Conservation (phyloP, 495 filamentous ascomycete species). For the Filosporella fistucella region DNA sequence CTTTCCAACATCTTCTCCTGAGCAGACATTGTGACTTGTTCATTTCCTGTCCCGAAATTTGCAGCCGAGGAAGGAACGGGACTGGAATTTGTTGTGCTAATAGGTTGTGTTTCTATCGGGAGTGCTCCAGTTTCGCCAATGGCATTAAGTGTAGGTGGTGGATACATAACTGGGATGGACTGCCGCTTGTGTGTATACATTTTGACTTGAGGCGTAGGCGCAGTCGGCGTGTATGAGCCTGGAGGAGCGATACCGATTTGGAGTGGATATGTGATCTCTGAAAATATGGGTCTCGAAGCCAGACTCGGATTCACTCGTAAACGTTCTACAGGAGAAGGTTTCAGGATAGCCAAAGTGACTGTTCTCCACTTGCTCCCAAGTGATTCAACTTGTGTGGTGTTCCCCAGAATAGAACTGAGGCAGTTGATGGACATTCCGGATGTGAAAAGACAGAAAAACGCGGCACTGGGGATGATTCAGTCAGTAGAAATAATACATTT, state of each 20-base stretch:
- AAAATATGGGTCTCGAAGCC: constrained; percentile 1
- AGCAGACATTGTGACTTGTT: neutral
- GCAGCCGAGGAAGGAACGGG: neutral
- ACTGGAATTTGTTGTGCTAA: neutral
- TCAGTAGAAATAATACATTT: constrained; percentile 6
- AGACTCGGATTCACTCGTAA: neutral
- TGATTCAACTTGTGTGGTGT: constrained; percentile 80
- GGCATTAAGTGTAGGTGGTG: neutral
- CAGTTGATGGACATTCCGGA: constrained; percentile 68
- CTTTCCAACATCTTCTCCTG: constrained; percentile 16
- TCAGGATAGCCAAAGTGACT: constrained; percentile 64
- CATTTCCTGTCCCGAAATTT: neutral
- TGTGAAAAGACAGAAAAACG: constrained; percentile 72
- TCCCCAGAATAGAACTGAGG: constrained; percentile 60
- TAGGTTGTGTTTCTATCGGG: neutral
- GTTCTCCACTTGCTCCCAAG: constrained; percentile 55
- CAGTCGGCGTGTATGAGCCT: neutral
- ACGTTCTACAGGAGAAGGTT: constrained; percentile 3
- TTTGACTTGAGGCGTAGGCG: neutral
- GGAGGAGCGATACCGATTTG: neutral
- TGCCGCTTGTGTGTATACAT: neutral
- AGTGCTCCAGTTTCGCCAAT: neutral
- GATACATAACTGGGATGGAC: neutral
- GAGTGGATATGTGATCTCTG: constrained; percentile 21
- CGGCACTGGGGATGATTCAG: too few relatives aligned